These are phyloP conservation scores for Haematococcus sp. DNA, from an alignment of 139 green algal species.

Conservation along the genomic window DNA sequence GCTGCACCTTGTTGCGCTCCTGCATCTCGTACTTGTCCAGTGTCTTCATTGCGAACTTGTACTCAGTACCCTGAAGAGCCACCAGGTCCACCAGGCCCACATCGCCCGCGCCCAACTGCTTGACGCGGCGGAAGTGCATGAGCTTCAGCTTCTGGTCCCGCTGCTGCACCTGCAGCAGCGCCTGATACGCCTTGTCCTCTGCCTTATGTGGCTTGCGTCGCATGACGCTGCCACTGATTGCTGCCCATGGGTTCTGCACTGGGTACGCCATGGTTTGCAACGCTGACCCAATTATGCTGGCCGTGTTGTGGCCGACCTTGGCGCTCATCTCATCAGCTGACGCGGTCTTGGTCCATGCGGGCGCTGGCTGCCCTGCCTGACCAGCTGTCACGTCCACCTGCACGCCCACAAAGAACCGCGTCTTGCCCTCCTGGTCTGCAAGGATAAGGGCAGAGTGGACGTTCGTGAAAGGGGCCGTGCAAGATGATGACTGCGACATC, in stretches of 20 bases:
- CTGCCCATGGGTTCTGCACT: slow-evolving; percentile 65
- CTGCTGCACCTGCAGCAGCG: slow-evolving; percentile 39
- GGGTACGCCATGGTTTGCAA: slow-evolving; percentile 45
- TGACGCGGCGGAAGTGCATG: slow-evolving; percentile 79
- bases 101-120: slow-evolving; percentile 88
- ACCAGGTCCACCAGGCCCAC: slow-evolving; percentile 86
- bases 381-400: slow-evolving; percentile 79
- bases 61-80: slow-evolving; percentile 62
- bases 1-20: slow-evolving; percentile 94
- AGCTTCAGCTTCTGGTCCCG: slow-evolving; percentile 69
- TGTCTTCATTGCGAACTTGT: slow-evolving; percentile 90
- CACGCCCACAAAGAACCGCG: slow-evolving; percentile 92
- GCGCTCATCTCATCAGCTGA: slow-evolving; percentile 35
- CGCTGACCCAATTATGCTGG: slow-evolving; percentile 41
- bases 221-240: slow-evolving; percentile 45
- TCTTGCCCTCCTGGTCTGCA: slow-evolving; percentile 63
- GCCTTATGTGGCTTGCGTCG: slow-evolving; percentile 54
- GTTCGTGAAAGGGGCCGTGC: no score
- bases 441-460: no score
- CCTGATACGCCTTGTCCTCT: slow-evolving; percentile 43
- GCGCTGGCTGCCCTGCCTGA: slow-evolving; percentile 20
- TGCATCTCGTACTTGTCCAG: slow-evolving; percentile 98
- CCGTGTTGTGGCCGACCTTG: slow-evolving; percentile 39
- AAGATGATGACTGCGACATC: no score
- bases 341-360: slow-evolving; percentile 28